Conservation (phyloP, 495 filamentous ascomycete genomes). For the Lentithecium fluviatile region DNA sequence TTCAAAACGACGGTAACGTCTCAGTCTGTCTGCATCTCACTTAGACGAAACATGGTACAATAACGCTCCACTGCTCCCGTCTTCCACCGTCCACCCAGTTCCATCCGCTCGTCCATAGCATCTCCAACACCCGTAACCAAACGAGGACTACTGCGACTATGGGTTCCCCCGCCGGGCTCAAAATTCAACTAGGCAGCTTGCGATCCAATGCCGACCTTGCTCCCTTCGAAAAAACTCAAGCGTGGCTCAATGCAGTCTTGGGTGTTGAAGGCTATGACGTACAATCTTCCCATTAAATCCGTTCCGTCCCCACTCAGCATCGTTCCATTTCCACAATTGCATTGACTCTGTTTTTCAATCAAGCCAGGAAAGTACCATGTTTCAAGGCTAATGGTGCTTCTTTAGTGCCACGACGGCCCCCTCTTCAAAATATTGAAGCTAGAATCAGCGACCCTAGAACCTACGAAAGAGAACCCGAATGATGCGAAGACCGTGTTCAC, state of each 20-base stretch:
- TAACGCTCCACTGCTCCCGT: background rate
- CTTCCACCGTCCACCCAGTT: no score
- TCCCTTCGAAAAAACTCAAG: slow-evolving; percentile 12
- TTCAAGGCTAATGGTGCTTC: no score
- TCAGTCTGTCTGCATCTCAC: no score
- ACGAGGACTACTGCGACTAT: background rate
- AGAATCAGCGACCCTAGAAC: slow-evolving; percentile 13
- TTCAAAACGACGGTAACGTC: no score
- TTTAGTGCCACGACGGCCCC: slow-evolving; percentile 25
- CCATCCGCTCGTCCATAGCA: background rate
- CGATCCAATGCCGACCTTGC: background rate
- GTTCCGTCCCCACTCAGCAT: background rate
- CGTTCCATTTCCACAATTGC: background rate
- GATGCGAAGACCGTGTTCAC: slow-evolving; percentile 32
- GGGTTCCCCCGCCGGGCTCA: background rate
- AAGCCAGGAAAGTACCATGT: no score
- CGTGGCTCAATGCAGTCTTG: slow-evolving; percentile 10
- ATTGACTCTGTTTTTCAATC: no score
- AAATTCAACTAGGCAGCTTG: background rate
- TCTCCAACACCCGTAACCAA: no score
- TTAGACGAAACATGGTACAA: background rate
- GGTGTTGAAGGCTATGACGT: slow-evolving; percentile 15
- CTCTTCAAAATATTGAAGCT: slow-evolving; percentile 23
- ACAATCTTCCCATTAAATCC: background rate
- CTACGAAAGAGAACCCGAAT: slow-evolving; percentile 27